Conservation (phyloP, 305 asterid species). For the Solanum hybrid region DNA sequence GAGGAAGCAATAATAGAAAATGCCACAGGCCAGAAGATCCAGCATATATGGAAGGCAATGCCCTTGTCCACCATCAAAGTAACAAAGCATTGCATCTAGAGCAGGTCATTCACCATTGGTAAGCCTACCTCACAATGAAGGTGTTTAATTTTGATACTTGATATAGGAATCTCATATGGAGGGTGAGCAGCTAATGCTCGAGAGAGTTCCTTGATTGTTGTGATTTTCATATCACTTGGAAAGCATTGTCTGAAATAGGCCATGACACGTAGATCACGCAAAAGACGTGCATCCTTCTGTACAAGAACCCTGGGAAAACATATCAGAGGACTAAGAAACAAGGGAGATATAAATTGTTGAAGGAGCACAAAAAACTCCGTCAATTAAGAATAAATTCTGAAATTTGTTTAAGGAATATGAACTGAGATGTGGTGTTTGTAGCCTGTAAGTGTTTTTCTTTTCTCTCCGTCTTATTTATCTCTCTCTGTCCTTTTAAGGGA, state of each 20-base stretch:
- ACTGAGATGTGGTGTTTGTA: background rate
- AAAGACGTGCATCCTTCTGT: constrained; percentile 50
- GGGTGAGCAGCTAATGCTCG: constrained; percentile 69
- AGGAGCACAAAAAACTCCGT: background rate
- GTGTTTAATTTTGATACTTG: constrained; percentile 63
- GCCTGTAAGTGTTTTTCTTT: background rate
- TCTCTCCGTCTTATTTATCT: background rate
- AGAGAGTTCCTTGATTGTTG: constrained; percentile 76
- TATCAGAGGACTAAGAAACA: background rate
- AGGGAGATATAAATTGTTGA: background rate
- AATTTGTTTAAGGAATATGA: background rate
- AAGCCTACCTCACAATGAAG: constrained; percentile 69
- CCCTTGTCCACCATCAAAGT: background rate
- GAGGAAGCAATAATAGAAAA: background rate
- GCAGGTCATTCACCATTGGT: background rate
- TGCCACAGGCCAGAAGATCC: background rate
- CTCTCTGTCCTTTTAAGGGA: background rate
- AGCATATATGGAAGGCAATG: background rate
- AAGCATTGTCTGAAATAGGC: constrained; percentile 91
- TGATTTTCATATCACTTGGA: constrained; percentile 44
- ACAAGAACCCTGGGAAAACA: constrained; percentile 46
- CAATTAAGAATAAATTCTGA: background rate
- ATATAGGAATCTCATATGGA: constrained; percentile 68
- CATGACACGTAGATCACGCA: constrained; percentile 66
- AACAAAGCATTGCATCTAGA: background rate